phyloP scores from a whole-genome alignment of 495 filamentous ascomycete genomes.

The Daldinia vernicosa region DNA sequence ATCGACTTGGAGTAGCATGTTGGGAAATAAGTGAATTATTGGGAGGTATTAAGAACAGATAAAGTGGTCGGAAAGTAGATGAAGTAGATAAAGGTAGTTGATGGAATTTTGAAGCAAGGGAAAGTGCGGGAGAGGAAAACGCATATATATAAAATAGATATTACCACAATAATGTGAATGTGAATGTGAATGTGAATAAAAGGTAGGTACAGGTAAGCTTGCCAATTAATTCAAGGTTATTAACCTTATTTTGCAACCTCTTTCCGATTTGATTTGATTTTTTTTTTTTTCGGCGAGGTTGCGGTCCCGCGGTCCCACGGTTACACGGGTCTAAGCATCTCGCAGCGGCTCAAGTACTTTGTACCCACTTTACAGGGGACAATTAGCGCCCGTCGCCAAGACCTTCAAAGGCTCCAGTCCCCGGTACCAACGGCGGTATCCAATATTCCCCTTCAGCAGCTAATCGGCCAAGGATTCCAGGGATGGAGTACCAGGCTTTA shows the following conservation, averaged over 20 bases:
- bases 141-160: conserved; percentile 33
- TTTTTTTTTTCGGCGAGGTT: conserved; percentile 24
- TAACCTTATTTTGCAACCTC: conserved; percentile 37
- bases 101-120: conserved; percentile 40
- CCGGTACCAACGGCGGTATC: conserved; percentile 28
- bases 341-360: conserved; percentile 28
- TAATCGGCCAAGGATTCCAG: conserved; percentile 16
- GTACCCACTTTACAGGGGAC: conserved; percentile 28
- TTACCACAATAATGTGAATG: conserved; percentile 37
- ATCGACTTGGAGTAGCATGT: conserved; percentile 12
- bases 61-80: conserved; percentile 23
- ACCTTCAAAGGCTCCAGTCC: conserved; percentile 27
- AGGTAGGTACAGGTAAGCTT: conserved; percentile 44
- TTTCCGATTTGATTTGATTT: conserved; percentile 12
- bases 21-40: conserved; percentile 3
- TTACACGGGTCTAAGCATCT: conserved; percentile 27
- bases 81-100: conserved; percentile 14
- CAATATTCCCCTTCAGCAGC: conserved; percentile 15
- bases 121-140: conserved; percentile 31
- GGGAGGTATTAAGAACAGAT: conserved; percentile 1
- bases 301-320: conserved; percentile 11
- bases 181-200: too few species aligned
- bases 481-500: conserved; percentile 22
- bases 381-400: conserved; percentile 40
- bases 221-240: conserved; percentile 44